Percentiles rank a stretch among this genome's conserved stretches.
phyloP scores from a whole-genome alignment of 768 basidiomycete species.

The Zangia roseola region DNA sequence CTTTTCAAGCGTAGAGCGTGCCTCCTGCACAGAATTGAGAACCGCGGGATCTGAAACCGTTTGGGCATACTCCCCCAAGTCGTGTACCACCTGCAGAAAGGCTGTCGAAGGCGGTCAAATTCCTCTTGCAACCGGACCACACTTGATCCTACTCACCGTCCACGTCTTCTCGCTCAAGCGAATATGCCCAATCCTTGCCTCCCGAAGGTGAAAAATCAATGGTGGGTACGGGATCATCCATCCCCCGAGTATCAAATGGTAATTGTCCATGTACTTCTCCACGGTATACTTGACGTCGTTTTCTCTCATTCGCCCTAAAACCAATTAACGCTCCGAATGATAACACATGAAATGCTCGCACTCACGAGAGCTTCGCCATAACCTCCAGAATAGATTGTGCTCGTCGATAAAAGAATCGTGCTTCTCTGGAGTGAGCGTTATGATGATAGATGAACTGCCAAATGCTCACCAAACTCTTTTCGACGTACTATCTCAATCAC shows the following conservation, averaged over 20 bases:
- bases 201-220: slow-evolving; percentile 80
- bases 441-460: not conserved
- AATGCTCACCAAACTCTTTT: slow-evolving; percentile 76
- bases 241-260: slow-evolving; percentile 79
- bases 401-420: slow-evolving; percentile 76
- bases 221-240: slow-evolving; percentile 77
- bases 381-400: slow-evolving; percentile 80
- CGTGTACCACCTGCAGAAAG: slow-evolving; percentile 59
- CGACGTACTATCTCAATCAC: slow-evolving; percentile 88
- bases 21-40: slow-evolving; percentile 58
- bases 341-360: slow-evolving; percentile 12
- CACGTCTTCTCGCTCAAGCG: slow-evolving; percentile 67
- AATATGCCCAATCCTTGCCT: slow-evolving; percentile 58
- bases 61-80: slow-evolving; percentile 58
- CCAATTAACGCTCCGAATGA: slow-evolving; percentile 3
- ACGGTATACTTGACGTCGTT: slow-evolving; percentile 81
- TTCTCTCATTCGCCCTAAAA: slow-evolving; percentile 68
- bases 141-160: slow-evolving; percentile 61
- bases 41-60: slow-evolving; percentile 45
- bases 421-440: slow-evolving; percentile 36
- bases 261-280: slow-evolving; percentile 82
- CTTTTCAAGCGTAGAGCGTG: slow-evolving; percentile 62
- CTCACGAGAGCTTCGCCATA: slow-evolving; percentile 85
- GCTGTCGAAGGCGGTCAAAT: slow-evolving; percentile 37
- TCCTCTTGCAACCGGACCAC: not conserved